These are phyloP conservation scores for Gomphus bonarii DNA, from an alignment of 1,284 basidiomycete genomes.

Conservation along the genomic window DNA sequence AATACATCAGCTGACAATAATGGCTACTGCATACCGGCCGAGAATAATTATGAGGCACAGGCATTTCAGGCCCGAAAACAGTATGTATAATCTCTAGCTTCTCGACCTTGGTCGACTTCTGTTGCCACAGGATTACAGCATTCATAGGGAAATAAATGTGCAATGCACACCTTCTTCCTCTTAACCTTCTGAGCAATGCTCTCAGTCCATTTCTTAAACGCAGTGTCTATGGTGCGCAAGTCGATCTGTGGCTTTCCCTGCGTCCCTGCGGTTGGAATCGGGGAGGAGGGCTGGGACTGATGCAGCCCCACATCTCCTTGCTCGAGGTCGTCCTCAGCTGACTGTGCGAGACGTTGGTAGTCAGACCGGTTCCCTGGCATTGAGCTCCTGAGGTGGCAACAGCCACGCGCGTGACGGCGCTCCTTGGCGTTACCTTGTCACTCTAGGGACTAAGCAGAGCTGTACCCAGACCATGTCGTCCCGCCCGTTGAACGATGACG, in stretches of 20 bases:
- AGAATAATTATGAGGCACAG: constrained; percentile 21
- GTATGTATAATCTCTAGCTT: constrained; percentile 60
- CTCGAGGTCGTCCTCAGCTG: constrained; percentile 45
- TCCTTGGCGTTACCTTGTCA: neutral
- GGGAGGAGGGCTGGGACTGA: constrained; percentile 3
- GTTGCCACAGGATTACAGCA: neutral
- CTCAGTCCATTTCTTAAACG: constrained; percentile 83
- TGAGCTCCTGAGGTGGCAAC: neutral
- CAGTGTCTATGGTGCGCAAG: constrained; percentile 64
- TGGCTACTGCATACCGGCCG: constrained; percentile 27
- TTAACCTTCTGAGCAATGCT: constrained; percentile 75
- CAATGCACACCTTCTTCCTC: constrained; percentile 49
- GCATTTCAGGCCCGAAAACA: constrained; percentile 58
- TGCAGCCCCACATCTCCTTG: constrained; percentile 25
- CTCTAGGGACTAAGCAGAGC: neutral
- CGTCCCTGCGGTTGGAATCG: neutral
- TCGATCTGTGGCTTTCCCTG: constrained; percentile 55
- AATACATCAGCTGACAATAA: neutral
- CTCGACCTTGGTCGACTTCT: constrained; percentile 43
- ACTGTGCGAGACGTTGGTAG: constrained; percentile 59
- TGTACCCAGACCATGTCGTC: constrained; percentile 36
- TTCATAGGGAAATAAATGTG: neutral
- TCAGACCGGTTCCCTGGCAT: constrained; percentile 37
- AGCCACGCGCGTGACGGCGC: neutral
- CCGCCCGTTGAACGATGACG: constrained; percentile 86